Percentiles rank a stretch among this genome's conserved stretches.
Conservation (phyloP, 192 early-diverging fungal species). For the Coemansia guatemalensis region DNA sequence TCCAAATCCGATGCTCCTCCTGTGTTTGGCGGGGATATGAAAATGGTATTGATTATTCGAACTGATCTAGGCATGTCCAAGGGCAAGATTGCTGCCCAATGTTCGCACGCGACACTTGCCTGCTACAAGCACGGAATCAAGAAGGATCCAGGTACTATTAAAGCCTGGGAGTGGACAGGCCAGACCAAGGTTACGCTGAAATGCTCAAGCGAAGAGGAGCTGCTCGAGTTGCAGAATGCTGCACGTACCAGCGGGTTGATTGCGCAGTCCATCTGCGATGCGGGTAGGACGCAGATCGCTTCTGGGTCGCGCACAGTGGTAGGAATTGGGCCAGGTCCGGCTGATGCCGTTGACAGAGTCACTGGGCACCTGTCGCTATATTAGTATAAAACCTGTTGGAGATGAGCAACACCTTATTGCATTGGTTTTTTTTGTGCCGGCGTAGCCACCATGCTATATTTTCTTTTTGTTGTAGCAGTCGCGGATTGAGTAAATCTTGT, state of each 20-base stretch:
- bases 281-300: constrained; percentile 75
- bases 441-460: too few species aligned
- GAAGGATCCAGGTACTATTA: constrained; percentile 50
- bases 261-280: constrained; percentile 76
- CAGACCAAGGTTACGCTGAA: constrained; percentile 88
- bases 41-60: constrained; percentile 77
- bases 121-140: constrained; percentile 65
- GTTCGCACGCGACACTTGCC: constrained; percentile 88
- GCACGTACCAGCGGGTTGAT: constrained; percentile 32
- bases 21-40: constrained; percentile 23
- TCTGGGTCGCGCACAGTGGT: constrained; percentile 89
- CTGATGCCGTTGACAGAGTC: constrained; percentile 50
- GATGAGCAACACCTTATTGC: too few species aligned
- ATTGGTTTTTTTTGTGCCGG: too few species aligned
- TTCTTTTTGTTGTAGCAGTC: too few species aligned
- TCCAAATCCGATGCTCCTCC: not conserved
- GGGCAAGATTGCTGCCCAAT: constrained; percentile 95
- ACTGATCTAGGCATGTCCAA: constrained; percentile 93
- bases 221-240: constrained; percentile 47
- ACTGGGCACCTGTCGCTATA: constrained; percentile 61
- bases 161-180: constrained; percentile 74
- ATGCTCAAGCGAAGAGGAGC: constrained; percentile 67
- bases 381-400: constrained; percentile 13
- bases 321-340: constrained; percentile 87
- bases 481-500: too few species aligned